Base-by-base conservation (phyloP, 108 stramenopile genomes). In the Skeletonema marinoi region DNA sequence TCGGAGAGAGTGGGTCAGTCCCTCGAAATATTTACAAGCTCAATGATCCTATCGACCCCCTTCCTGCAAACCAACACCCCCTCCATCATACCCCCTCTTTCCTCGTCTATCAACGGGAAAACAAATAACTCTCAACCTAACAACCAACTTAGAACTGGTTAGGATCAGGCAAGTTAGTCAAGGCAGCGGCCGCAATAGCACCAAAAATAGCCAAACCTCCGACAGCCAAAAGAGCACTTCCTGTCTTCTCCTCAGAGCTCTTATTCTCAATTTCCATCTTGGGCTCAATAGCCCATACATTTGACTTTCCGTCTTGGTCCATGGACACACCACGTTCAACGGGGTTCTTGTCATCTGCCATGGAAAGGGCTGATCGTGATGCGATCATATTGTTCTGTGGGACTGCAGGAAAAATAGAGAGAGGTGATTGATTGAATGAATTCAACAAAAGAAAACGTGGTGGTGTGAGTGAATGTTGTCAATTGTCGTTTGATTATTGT, bases 261-360 rank as follows among this genome's bases (percentile, higher is more conserved):
- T 92, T 90, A 29, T 83, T 78, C 10, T 92, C 91, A 51, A 97
- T 89, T 83, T 96, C 90, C 92, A 98, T 93, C 86, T 96, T 98
- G 48, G 98, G 98, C 80, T 98, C 98, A 74, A 98, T 96, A 32
- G 98, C 96, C 98, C 98, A 98, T 3, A 98, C 95, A 74, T 98
- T 98, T 17, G 92, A 94, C 78, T 98, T 98, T 70, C 98, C 97
- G 61, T 96, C 95, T 81, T 96, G 94, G 67, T 96, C 95, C 64
- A 96, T 81, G 0, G 89, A 90, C 6, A 96, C 95, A 56, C 95
- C 95, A 61, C 95, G 90, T 71, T 96, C 95, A 8, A 77, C 65
- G 38, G 65, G 60, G 42, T 74, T 62, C 46, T 41, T 29, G 41
- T 64, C 50, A 8, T 81, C 73, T 46, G 73, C 44, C 48, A 61